Evolutionary conservation across 768 basidiomycete species (phyloP).

Genomic region (Hypholoma sublateritium): DNA sequence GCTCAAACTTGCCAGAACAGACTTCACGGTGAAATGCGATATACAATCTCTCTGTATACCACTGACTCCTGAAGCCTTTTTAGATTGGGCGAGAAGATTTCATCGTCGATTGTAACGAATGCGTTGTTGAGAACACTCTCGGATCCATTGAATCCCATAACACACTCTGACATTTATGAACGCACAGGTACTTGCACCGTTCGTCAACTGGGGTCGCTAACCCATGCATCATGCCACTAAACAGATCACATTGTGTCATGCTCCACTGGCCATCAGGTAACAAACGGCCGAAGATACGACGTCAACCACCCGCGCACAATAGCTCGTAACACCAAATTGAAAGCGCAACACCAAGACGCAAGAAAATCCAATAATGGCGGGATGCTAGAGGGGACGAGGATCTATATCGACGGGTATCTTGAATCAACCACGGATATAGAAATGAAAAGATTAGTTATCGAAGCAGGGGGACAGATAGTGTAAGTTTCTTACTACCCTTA

Average conservation of each 20-base stretch:
- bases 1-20: no score
- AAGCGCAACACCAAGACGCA: conserved; percentile 19
- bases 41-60: no score
- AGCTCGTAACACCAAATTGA: conserved; percentile 48
- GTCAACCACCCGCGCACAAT: conserved; percentile 35
- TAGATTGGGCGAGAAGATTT: neutral
- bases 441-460: conserved; percentile 66
- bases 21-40: no score
- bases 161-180: conserved; percentile 63
- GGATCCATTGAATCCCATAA: conserved; percentile 74
- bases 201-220: neutral
- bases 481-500: conserved; percentile 31
- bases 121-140: conserved; percentile 61
- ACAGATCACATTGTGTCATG: conserved; percentile 61
- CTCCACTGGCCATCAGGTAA: conserved; percentile 68
- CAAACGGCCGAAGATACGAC: conserved; percentile 41
- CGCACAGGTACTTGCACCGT: conserved; percentile 48
- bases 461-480: conserved; percentile 68
- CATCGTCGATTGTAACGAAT: conserved; percentile 43
- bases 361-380: conserved; percentile 8
- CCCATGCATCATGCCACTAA: neutral
- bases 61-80: neutral
- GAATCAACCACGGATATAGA: conserved; percentile 76
- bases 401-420: conserved; percentile 75
- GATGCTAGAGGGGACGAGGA: conserved; percentile 43